These are phyloP conservation scores for Nannizziopsis arthrosporioides DNA, from an alignment of 2,329 filamentous ascomycete species.

Conservation along the genomic window DNA sequence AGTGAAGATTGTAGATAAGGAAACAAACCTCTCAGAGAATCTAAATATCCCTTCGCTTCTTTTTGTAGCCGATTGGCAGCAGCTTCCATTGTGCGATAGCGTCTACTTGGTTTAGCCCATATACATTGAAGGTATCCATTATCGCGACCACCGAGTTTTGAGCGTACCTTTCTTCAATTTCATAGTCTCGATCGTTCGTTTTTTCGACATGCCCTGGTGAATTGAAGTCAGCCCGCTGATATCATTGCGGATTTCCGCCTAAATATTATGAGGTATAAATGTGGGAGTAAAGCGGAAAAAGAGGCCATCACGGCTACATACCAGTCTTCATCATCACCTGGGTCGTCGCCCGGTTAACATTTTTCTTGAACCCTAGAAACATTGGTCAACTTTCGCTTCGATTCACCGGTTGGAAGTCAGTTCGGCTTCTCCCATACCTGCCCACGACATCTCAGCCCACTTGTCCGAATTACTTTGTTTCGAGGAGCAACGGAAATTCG, in stretches of 20 bases:
- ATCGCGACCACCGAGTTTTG: not conserved
- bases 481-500: no score
- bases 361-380: constrained; percentile 71
- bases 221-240: not conserved
- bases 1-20: not conserved
- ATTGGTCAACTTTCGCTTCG: not conserved
- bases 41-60: constrained; percentile 94
- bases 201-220: constrained; percentile 79
- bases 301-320: constrained; percentile 24
- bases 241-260: not conserved
- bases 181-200: constrained; percentile 96
- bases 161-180: constrained; percentile 76
- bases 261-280: not conserved
- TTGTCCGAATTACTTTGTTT: not conserved
- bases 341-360: constrained; percentile 96
- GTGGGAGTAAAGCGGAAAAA: not conserved
- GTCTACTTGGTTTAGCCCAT: constrained; percentile 41
- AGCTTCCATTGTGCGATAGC: constrained; percentile 94
- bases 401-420: not conserved
- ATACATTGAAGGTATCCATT: constrained; percentile 15
- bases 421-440: constrained; percentile 11
- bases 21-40: constrained; percentile 69
- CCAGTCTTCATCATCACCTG: constrained; percentile 99
- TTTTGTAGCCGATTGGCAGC: constrained; percentile 87
- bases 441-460: constrained; percentile 16